Conservation (phyloP, 2,329 filamentous ascomycete species). For the Huntiella omanensis region DNA sequence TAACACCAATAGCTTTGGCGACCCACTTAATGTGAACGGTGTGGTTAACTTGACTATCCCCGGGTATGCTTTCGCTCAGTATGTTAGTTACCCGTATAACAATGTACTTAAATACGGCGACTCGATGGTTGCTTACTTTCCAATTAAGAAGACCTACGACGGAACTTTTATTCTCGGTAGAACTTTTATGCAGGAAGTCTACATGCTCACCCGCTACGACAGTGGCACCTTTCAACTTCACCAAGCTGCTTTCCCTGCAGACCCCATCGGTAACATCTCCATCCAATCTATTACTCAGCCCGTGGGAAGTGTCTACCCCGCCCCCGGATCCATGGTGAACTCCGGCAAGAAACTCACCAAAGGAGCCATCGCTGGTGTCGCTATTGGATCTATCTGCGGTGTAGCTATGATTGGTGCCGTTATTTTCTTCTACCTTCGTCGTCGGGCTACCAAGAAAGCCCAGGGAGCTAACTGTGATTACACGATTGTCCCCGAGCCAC, state of each 20-base stretch:
- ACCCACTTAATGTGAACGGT: conserved; percentile 28
- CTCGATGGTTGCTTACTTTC: conserved; percentile 41
- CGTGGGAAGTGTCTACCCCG: conserved; percentile 28
- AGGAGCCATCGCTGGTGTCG: conserved; percentile 24
- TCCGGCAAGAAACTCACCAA: conserved; percentile 19
- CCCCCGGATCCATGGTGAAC: conserved; percentile 15
- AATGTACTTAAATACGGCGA: conserved; percentile 25
- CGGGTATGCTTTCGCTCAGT: conserved; percentile 29
- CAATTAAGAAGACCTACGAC: conserved; percentile 36
- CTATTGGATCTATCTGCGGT: conserved; percentile 24
- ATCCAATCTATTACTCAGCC: conserved; percentile 21
- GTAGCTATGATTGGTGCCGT: conserved; percentile 18
- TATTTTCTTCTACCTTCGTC: conserved; percentile 19
- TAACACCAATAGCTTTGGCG: conserved; percentile 32
- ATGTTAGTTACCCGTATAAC: conserved; percentile 30
- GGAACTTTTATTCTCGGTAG: conserved; percentile 44
- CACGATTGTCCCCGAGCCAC: conserved; percentile 15
- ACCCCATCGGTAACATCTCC: conserved; percentile 21
- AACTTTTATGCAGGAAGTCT: conserved; percentile 52
- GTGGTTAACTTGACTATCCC: conserved; percentile 39
- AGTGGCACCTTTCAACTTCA: conserved; percentile 33
- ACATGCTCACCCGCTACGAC: conserved; percentile 38
- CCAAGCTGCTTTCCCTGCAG: conserved; percentile 32
- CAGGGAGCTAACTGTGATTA: conserved; percentile 14
- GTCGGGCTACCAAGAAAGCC: conserved; percentile 18